Evolutionary conservation across 306 rosid species (phyloP), one percentile per base, ranked within the genome.

Genomic region (Styphnolobium japonicum): DNA sequence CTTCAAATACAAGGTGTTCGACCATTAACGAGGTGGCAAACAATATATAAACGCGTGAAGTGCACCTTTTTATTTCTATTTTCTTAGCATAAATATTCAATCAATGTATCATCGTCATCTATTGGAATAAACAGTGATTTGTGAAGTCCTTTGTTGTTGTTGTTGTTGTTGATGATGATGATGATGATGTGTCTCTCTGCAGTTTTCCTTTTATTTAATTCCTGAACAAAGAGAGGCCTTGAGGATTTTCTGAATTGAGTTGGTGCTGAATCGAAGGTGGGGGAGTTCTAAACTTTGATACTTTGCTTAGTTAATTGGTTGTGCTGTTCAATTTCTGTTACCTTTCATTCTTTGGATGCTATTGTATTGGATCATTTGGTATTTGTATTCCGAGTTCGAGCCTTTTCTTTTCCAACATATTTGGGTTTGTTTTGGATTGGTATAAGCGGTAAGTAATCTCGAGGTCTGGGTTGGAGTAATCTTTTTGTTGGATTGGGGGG

Each of bases 1-100:
- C 82, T 77, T 21, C 79, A 71, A 64, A 78, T 64, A 18, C 48
- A 68, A 72, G 34, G 27, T 71, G 82, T 52, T 80, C 80, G 79
- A 79, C 34, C 66, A 84, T 64, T 86, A 82, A 85, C 66, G 71
- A 37, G 14, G 37, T 21, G 49, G 79, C 81, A 66, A 84, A 91
- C 84, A 75, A 77, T 88, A 85, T 89, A 84, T 82, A 85, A 64
- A 80, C 72, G 58, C 62, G 75, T 82, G 71, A 71, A 79, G 78
- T 45, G 58, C 81, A 19, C 49, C n/a, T 68, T 40, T n/a, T 62
- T 21, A 7, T 53, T 31, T 31, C 29, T 0, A 73, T 40, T 76
- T 69, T 66, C 73, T 23, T 33, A 52, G 63, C 77, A 42, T 36
- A 58, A 80, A 73, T 57, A 4, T 40, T 77, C 82, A 68, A 53